Percentiles rank a stretch among this genome's conserved stretches.
phyloP scores from a whole-genome alignment of 2,329 filamentous ascomycete species.

The Rhynchosporium agropyri region DNA sequence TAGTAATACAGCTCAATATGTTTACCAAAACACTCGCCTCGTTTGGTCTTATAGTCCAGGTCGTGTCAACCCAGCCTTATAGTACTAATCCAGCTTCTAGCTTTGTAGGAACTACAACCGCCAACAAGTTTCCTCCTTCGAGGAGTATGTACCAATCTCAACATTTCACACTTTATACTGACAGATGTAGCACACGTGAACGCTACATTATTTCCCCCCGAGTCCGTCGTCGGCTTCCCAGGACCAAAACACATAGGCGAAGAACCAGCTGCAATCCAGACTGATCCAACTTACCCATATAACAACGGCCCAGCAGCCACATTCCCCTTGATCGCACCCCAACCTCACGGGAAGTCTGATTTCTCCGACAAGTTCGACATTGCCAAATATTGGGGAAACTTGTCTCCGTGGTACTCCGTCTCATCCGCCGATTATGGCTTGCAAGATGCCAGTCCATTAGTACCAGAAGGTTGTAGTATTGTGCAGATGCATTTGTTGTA shows the following conservation, averaged over 20 bases:
- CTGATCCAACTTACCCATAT: slow-evolving; percentile 20
- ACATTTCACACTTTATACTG: neutral
- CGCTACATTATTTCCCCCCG: slow-evolving; percentile 20
- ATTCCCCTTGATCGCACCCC: slow-evolving; percentile 24
- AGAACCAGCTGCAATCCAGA: slow-evolving; percentile 23
- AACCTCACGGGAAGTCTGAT: slow-evolving; percentile 18
- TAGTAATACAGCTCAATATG: neutral
- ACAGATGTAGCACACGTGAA: slow-evolving; percentile 18
- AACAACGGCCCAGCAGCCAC: slow-evolving; percentile 24
- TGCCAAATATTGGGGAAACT: slow-evolving; percentile 25
- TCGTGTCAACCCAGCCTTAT: slow-evolving; percentile 16
- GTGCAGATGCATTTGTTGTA: slow-evolving; percentile 26
- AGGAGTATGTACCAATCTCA: slow-evolving; percentile 14
- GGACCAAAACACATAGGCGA: slow-evolving; percentile 22
- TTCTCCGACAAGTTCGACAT: slow-evolving; percentile 25
- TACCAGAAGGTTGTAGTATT: slow-evolving; percentile 25
- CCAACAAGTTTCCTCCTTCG: slow-evolving; percentile 17
- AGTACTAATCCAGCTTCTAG: slow-evolving; percentile 14
- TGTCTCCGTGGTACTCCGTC: slow-evolving; percentile 26
- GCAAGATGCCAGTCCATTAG: slow-evolving; percentile 22
- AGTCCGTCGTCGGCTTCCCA: slow-evolving; percentile 23
- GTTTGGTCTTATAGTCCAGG: slow-evolving; percentile 4
- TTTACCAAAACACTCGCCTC: neutral
- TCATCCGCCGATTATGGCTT: slow-evolving; percentile 26
- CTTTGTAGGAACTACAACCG: slow-evolving; percentile 18